Percentiles rank a stretch among this genome's conserved stretches.
Conservation (phyloP, 129 eudicot species). For the Tagetes erecta region DNA sequence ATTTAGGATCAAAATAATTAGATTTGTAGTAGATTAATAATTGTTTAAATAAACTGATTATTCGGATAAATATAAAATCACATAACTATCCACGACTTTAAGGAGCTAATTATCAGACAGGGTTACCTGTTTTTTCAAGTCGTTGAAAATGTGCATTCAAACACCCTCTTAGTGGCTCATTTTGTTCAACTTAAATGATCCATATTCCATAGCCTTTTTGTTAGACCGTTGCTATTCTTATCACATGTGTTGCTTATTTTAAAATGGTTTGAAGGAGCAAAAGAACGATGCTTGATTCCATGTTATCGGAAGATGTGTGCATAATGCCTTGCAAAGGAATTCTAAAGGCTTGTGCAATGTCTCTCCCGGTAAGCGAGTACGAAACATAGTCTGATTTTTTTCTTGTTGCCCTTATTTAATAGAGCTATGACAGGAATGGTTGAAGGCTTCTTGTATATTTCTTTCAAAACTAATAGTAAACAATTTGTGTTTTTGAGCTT, state of each 20-base stretch:
- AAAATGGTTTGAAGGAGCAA: slow-evolving; percentile 56
- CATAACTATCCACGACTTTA: not conserved
- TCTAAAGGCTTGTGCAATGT: slow-evolving; percentile 81
- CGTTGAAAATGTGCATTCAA: not conserved
- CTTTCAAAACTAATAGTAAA: not conserved
- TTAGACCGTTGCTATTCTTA: not conserved
- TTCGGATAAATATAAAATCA: not conserved
- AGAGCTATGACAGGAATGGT: not conserved
- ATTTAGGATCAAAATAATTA: not conserved
- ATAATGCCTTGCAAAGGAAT: slow-evolving; percentile 91
- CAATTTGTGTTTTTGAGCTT: not conserved
- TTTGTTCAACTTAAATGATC: not conserved
- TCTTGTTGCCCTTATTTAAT: not conserved
- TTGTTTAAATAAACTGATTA: not conserved
- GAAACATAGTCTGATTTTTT: not conserved
- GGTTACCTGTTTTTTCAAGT: not conserved
- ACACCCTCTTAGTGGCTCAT: slow-evolving; percentile 1
- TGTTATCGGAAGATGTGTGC: slow-evolving; percentile 60
- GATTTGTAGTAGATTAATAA: not conserved
- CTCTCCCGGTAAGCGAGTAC: slow-evolving; percentile 68
- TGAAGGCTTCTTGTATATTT: not conserved
- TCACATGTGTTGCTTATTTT: slow-evolving; percentile 12
- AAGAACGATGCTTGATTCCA: slow-evolving; percentile 62
- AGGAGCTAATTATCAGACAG: not conserved
- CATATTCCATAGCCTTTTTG: not conserved